Evolutionary conservation across 371 early-diverging fungal species (phyloP), one percentile per base, ranked within the genome.

Genomic region (Actinomortierella wolfii): DNA sequence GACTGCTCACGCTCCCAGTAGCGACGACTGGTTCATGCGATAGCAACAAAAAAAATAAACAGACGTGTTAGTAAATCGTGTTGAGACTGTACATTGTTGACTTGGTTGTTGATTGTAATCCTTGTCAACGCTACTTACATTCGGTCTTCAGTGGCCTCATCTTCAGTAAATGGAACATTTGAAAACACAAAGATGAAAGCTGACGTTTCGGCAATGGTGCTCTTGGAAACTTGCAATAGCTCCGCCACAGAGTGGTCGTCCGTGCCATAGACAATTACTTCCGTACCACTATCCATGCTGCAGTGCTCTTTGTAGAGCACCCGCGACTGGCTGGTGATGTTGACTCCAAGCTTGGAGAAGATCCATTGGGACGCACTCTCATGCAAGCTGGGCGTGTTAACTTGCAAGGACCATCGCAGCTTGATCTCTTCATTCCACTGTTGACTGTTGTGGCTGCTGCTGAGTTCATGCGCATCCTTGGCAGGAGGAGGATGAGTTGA

Each of bases 171-270:
- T 0, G 70, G 53, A 17, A 66, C 46, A 24, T 51, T 65, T 23
- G 66, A 62, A 52, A 71, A 71, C 53, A 61, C 66, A 52, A 71
- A 65, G 6, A 71, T 61, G 24, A 71, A 61, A 3, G 66, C 66
- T 1, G 62, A 58, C 0, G 73, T 62, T 43, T 73, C 66, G 59
- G 62, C 54, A 45, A 73, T 59, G 2, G 62, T 26, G 13, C 59
- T 47, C 28, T 59, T 61, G 48, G 62, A 65, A 48, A 73, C 29
- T 3, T 62, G 59, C 29, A 66, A 39, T 14, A 73, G 52, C 13
- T 56, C 56, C 28, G 26, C 46, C 43, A 73, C 54, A 15, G 66
- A 73, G 25, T 51, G 48, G 23, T 66, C 67, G 23, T 62, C 63
- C 24, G 41, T 51, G 34, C 71, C 73, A n/a, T 66, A 61, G 3